These are phyloP conservation scores for Ascochyta fabae DNA, from an alignment of 2,329 filamentous ascomycete species.

Conservation along the genomic window DNA sequence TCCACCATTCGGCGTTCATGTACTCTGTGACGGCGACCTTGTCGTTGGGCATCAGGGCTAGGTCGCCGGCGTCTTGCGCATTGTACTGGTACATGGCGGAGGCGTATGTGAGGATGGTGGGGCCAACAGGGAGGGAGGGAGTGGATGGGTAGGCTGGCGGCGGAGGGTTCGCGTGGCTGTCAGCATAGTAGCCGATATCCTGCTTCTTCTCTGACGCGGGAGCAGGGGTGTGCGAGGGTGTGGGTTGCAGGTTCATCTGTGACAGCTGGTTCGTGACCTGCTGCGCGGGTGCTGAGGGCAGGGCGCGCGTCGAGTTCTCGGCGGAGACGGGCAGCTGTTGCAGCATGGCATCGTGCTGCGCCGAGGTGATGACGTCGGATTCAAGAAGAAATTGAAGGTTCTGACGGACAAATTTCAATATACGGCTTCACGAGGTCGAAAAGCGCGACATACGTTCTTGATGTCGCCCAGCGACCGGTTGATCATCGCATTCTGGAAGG, in stretches of 20 bases:
- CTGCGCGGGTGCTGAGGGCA: constrained; percentile 40
- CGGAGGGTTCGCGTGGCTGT: constrained; percentile 50
- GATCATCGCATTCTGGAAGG: constrained; percentile 65
- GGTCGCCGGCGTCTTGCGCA: constrained; percentile 79
- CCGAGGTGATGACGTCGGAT: constrained; percentile 76
- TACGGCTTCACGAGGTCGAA: neutral
- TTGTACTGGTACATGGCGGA: constrained; percentile 84
- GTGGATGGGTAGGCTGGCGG: constrained; percentile 56
- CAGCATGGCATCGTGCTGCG: constrained; percentile 77
- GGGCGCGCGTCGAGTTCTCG: constrained; percentile 62
- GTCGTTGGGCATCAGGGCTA: constrained; percentile 82
- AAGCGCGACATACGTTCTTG: constrained; percentile 70
- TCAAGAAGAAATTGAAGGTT: constrained; percentile 91
- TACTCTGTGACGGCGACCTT: constrained; percentile 81
- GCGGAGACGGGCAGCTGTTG: constrained; percentile 76
- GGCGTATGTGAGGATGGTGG: constrained; percentile 71
- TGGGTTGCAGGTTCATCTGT: constrained; percentile 42
- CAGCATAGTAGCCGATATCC: constrained; percentile 52
- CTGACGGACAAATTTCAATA: constrained; percentile 54
- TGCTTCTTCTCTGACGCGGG: constrained; percentile 46
- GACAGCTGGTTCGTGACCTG: constrained; percentile 40
- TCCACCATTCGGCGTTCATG: constrained; percentile 98
- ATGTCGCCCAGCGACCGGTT: constrained; percentile 88
- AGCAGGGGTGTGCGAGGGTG: constrained; percentile 18
- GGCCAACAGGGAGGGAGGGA: constrained; percentile 56